These are phyloP conservation scores for Takashimella tepidaria DNA, from an alignment of 1,284 basidiomycete genomes.

Conservation along the genomic window DNA sequence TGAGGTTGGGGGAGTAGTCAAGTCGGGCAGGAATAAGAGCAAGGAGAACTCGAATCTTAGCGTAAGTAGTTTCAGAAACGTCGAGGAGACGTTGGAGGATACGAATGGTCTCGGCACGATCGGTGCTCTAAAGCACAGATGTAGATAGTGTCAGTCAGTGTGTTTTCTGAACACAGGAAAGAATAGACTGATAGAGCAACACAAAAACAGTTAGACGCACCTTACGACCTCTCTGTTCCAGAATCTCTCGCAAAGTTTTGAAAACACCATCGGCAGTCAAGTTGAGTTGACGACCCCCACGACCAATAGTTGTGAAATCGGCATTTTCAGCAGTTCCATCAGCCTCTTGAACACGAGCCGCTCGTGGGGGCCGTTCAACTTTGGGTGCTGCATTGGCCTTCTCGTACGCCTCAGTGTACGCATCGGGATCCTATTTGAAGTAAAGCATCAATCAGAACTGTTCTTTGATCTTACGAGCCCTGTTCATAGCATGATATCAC, in stretches of 20 bases:
- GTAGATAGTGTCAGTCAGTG: constrained; percentile 1
- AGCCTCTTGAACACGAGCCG: constrained; percentile 37
- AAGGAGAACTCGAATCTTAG: constrained; percentile 88
- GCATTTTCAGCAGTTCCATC: constrained; percentile 57
- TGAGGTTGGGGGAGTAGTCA: constrained; percentile 63
- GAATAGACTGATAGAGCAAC: neutral
- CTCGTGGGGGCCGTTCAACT: constrained; percentile 46
- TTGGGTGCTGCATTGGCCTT: constrained; percentile 54
- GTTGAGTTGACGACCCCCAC: constrained; percentile 76
- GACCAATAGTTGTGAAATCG: constrained; percentile 88
- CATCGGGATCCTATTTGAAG: constrained; percentile 69
- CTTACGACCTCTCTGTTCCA: constrained; percentile 96
- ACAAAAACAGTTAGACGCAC: constrained; percentile 53
- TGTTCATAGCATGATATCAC: no score
- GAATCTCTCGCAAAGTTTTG: constrained; percentile 84
- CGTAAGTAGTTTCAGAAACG: constrained; percentile 79
- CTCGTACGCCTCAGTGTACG: constrained; percentile 72
- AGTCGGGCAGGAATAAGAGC: constrained; percentile 92
- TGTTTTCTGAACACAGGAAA: neutral
- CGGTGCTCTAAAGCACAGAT: constrained; percentile 86
- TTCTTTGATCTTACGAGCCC: no score
- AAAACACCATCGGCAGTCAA: constrained; percentile 86
- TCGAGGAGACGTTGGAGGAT: constrained; percentile 84
- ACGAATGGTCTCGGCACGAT: constrained; percentile 88
- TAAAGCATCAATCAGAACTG: neutral